Conservation (phyloP, 176 grass and related monocot genomes). For the Ananas comosus region DNA sequence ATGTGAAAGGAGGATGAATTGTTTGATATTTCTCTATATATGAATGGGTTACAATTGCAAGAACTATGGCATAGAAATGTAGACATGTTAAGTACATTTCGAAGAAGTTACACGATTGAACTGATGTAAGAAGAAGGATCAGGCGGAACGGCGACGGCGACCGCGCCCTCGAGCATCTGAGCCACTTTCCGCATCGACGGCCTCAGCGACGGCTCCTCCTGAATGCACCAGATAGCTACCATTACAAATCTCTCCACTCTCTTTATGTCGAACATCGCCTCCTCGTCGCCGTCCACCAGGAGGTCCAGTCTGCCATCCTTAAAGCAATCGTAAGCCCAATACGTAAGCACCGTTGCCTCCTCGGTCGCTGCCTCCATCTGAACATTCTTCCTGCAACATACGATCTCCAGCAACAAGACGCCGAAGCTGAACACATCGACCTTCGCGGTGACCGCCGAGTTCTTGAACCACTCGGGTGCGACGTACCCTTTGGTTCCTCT, state of each 20-base stretch:
- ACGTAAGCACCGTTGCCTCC: slow-evolving; percentile 4
- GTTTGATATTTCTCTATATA: too few species aligned
- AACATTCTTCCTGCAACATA: slow-evolving; percentile 6
- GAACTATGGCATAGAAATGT: too few species aligned
- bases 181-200: slow-evolving; percentile 3
- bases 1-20: too few species aligned
- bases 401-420: slow-evolving; percentile 7
- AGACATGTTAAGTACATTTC: too few species aligned
- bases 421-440: slow-evolving; percentile 17
- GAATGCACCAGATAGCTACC: slow-evolving; percentile 15
- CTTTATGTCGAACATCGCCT: not conserved
- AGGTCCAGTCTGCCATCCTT: not conserved
- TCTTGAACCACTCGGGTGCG: slow-evolving; percentile 18
- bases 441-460: slow-evolving; percentile 9
- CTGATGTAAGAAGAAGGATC: not conserved
- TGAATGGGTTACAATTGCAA: too few species aligned
- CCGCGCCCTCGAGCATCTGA: slow-evolving; percentile 14
- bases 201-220: slow-evolving; percentile 6
- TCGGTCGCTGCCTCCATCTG: not conserved
- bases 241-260: slow-evolving; percentile 6
- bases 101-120: not conserved
- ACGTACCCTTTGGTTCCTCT: slow-evolving; percentile 17
- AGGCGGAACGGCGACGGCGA: not conserved
- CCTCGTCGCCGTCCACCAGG: not conserved
- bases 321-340: slow-evolving; percentile 14